Evolutionary conservation across 2,329 filamentous ascomycete genomes (phyloP).

Genomic region (Trichoderma sp.): DNA sequence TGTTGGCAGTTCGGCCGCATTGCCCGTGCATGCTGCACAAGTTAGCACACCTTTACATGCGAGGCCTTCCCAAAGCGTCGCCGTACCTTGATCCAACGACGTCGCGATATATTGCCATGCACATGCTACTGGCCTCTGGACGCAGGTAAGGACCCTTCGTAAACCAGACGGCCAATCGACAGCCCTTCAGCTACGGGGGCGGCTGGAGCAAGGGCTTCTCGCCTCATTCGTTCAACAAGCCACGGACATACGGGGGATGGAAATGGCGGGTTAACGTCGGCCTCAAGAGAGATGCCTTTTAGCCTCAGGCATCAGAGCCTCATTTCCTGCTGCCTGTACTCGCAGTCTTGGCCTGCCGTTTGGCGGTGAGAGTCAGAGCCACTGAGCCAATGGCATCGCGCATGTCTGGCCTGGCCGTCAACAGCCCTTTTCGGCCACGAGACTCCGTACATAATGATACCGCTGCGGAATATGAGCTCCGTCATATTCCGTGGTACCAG

Average conservation of each 20-base stretch:
- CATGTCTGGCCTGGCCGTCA: background rate
- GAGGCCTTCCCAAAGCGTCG: slow-evolving; percentile 8
- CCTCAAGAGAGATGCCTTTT: background rate
- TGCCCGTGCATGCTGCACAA: background rate
- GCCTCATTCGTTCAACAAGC: background rate
- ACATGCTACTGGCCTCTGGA: background rate
- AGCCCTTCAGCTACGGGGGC: background rate
- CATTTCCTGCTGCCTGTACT: background rate
- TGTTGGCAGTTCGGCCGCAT: background rate
- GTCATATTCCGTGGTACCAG: background rate
- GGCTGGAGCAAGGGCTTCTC: background rate
- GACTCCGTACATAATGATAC: background rate
- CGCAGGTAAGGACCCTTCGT: background rate
- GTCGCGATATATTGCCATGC: background rate
- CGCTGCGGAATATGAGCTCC: slow-evolving; percentile 2
- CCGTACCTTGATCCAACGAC: background rate
- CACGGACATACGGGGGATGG: background rate
- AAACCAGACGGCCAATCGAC: background rate
- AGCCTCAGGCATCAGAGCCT: slow-evolving; percentile 6
- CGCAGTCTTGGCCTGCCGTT: background rate
- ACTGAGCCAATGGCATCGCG: slow-evolving; percentile 3
- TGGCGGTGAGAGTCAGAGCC: slow-evolving; percentile 11
- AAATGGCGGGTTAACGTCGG: slow-evolving; percentile 6
- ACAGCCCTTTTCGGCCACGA: background rate
- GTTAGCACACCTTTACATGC: background rate